These are phyloP conservation scores for Saccharomyces hybrid DNA, from an alignment of 1,139 yeast genomes.

Conservation along the genomic window DNA sequence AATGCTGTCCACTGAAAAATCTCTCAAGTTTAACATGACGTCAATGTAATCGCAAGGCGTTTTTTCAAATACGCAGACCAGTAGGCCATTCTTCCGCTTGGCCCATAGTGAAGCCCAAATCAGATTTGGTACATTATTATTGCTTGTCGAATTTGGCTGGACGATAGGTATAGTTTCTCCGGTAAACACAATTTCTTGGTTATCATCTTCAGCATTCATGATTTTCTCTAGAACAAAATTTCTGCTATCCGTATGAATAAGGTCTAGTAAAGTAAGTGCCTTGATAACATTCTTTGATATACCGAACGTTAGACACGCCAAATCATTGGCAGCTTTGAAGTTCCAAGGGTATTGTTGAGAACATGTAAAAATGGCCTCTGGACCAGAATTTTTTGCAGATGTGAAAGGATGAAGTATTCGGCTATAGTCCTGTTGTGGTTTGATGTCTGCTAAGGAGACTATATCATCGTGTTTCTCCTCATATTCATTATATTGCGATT, in stretches of 20 bases:
- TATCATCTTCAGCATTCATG: constrained; percentile 34
- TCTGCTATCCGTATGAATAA: constrained; percentile 69
- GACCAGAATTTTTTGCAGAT: constrained; percentile 59
- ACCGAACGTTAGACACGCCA: constrained; percentile 85
- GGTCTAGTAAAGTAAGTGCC: constrained; percentile 61
- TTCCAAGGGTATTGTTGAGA: constrained; percentile 70
- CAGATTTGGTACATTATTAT: constrained; percentile 35
- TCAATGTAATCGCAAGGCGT: constrained; percentile 78
- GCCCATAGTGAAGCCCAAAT: constrained; percentile 91
- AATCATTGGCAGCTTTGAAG: constrained; percentile 78
- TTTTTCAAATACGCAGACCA: constrained; percentile 84
- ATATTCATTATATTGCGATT: not conserved
- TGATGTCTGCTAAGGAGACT: constrained; percentile 11
- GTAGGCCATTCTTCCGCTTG: constrained; percentile 59
- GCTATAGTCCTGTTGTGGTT: constrained; percentile 20
- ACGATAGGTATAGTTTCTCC: constrained; percentile 50
- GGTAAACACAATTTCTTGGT: constrained; percentile 42
- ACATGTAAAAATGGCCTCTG: constrained; percentile 82
- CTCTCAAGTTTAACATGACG: constrained; percentile 37
- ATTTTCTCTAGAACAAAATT: constrained; percentile 57
- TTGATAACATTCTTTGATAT: constrained; percentile 59
- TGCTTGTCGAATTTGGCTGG: constrained; percentile 34
- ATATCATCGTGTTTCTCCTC: constrained; percentile 3
- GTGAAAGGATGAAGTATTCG: constrained; percentile 50
- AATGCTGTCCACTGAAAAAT: constrained; percentile 22